Conservation (phyloP, 1,284 basidiomycete species). For the Fomitiporia mediterranea region DNA sequence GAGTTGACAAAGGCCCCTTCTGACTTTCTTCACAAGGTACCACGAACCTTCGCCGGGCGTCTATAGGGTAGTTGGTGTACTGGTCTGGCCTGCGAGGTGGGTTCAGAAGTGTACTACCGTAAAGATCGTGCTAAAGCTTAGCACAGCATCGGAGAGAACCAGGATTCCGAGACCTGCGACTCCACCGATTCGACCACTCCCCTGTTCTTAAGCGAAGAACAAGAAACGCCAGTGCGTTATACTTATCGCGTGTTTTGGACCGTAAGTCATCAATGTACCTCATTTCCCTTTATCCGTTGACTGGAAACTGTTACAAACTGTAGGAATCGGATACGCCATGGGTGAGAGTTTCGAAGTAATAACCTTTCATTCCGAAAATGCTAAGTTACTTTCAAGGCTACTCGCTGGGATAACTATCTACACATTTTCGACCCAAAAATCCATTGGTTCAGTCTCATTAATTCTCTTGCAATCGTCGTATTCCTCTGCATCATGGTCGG, state of each 20-base stretch:
- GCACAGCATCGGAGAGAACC: slow-evolving; percentile 11
- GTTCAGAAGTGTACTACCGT: slow-evolving; percentile 11
- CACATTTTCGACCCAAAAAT: slow-evolving; percentile 77
- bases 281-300: background rate
- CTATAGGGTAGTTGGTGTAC: slow-evolving; percentile 84
- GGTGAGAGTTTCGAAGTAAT: slow-evolving; percentile 34
- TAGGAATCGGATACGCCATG: slow-evolving; percentile 84
- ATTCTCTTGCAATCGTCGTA: slow-evolving; percentile 86
- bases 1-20: background rate
- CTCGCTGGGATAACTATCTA: slow-evolving; percentile 94
- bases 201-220: slow-evolving; percentile 59
- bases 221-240: slow-evolving; percentile 72
- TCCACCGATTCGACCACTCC: slow-evolving; percentile 30
- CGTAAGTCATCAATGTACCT: slow-evolving; percentile 39
- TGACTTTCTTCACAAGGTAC: slow-evolving; percentile 52
- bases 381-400: slow-evolving; percentile 52
- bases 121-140: background rate
- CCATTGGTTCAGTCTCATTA: slow-evolving; percentile 92
- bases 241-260: slow-evolving; percentile 90
- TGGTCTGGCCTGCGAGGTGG: slow-evolving; percentile 86
- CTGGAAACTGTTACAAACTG: slow-evolving; percentile 9
- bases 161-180: slow-evolving; percentile 21
- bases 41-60: slow-evolving; percentile 67
- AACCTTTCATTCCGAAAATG: slow-evolving; percentile 27
- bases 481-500: slow-evolving; percentile 94